Evolutionary conservation across 2,329 filamentous ascomycete species (phyloP).

Genomic region (Pseudocercospora vitis): DNA sequence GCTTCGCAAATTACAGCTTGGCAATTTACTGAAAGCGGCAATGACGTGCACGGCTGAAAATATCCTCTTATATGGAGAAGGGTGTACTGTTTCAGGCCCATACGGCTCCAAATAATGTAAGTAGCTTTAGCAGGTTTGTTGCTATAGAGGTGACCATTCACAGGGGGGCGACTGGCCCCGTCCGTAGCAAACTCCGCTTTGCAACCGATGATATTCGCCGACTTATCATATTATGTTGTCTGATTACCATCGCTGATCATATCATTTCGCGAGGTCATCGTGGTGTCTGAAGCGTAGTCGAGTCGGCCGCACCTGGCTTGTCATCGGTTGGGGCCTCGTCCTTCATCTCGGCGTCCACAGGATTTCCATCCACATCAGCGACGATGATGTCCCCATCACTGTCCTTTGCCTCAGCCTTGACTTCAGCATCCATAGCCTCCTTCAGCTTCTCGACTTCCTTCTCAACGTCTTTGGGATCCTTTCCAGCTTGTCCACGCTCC

Average conservation of each 20-base stretch:
- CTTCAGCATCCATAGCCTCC: slow-evolving; percentile 21
- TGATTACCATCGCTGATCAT: no score
- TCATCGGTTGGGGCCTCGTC: slow-evolving; percentile 8
- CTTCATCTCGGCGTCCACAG: slow-evolving; percentile 18
- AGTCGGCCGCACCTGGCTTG: slow-evolving; percentile 10
- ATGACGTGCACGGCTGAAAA: not conserved
- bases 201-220: not conserved
- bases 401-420: slow-evolving; percentile 29
- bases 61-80: not conserved
- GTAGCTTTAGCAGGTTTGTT: not conserved
- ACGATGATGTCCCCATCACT: slow-evolving; percentile 35
- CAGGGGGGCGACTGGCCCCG: not conserved
- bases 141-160: not conserved
- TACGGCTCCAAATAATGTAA: not conserved
- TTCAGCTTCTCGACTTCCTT: slow-evolving; percentile 24
- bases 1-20: not conserved
- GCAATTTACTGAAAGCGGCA: not conserved
- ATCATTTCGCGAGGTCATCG: slow-evolving; percentile 1
- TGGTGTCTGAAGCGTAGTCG: slow-evolving; percentile 3
- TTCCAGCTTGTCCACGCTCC: slow-evolving; percentile 21
- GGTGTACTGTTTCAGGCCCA: not conserved
- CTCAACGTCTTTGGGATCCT: slow-evolving; percentile 26
- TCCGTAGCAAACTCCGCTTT: not conserved
- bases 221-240: not conserved
- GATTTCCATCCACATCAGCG: slow-evolving; percentile 32